Conservation (phyloP, 1,284 basidiomycete species). For the Naganishia sp. region DNA sequence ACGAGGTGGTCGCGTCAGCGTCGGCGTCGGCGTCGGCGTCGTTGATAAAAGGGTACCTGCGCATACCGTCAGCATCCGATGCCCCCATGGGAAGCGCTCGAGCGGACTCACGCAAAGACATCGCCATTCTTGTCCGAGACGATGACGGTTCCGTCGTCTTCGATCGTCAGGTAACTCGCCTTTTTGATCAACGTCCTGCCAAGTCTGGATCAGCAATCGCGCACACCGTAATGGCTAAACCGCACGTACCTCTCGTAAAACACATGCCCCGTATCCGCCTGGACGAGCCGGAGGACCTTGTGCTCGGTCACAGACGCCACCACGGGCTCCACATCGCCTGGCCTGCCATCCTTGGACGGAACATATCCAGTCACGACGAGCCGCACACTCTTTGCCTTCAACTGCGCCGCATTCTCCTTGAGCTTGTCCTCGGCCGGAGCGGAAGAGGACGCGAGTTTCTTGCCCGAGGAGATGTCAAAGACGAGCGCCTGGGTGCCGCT, state of each 20-base stretch:
- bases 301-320: slow-evolving; percentile 33
- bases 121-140: slow-evolving; percentile 52
- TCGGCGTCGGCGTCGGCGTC: slow-evolving; percentile 58
- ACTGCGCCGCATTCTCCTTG: neutral
- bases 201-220: neutral
- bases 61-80: neutral
- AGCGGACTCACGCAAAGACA: slow-evolving; percentile 42
- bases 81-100: too few species aligned
- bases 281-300: slow-evolving; percentile 27
- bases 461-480: slow-evolving; percentile 12
- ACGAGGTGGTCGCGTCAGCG: slow-evolving; percentile 39
- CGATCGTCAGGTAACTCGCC: slow-evolving; percentile 30
- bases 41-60: slow-evolving; percentile 54
- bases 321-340: slow-evolving; percentile 23
- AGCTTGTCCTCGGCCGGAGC: slow-evolving; percentile 6
- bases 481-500: slow-evolving; percentile 18
- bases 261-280: slow-evolving; percentile 30
- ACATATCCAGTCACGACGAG: slow-evolving; percentile 28
- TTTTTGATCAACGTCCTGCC: slow-evolving; percentile 34
- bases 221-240: neutral
- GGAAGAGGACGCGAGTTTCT: slow-evolving; percentile 5
- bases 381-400: slow-evolving; percentile 17
- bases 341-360: slow-evolving; percentile 8
- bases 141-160: slow-evolving; percentile 38
- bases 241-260: slow-evolving; percentile 33